A percentile compares a stretch with the other conserved stretches of the same genome.
phyloP scores from a whole-genome alignment of 2,329 filamentous ascomycete genomes.

The Aspergillus ochraceus region DNA sequence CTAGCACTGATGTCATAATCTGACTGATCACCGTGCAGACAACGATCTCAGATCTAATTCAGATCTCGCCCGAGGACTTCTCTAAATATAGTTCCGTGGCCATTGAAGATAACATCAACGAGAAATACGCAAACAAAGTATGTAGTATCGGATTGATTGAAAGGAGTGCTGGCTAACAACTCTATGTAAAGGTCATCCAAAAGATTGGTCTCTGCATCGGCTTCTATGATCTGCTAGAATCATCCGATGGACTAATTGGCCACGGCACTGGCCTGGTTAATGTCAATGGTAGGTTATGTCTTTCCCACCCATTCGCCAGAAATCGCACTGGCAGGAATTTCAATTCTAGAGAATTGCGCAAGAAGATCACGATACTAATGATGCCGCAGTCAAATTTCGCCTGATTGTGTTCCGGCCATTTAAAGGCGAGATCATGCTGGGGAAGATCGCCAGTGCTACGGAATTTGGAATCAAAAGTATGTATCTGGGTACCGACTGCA shows the following conservation, averaged over 20 bases:
- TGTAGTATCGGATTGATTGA: not conserved
- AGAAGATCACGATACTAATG: not conserved
- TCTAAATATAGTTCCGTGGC: constrained; percentile 75
- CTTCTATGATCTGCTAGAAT: constrained; percentile 84
- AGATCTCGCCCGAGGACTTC: constrained; percentile 88
- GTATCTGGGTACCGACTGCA: constrained; percentile 22
- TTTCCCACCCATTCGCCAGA: not conserved
- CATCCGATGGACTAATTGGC: constrained; percentile 90
- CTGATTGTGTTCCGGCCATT: constrained; percentile 94
- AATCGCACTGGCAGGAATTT: not conserved
- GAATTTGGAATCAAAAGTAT: constrained; percentile 70
- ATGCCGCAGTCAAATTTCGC: constrained; percentile 75
- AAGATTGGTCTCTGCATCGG: constrained; percentile 92
- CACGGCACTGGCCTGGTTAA: constrained; percentile 91
- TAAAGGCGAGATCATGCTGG: constrained; percentile 87
- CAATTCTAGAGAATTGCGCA: not conserved
- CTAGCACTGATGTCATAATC: not conserved
- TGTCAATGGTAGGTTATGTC: constrained; percentile 70
- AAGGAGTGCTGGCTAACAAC: not conserved
- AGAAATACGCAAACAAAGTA: constrained; percentile 93
- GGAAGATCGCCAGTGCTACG: constrained; percentile 74
- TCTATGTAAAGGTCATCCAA: constrained; percentile 69
- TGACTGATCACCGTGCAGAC: constrained; percentile 57
- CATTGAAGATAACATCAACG: constrained; percentile 95
- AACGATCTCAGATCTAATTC: constrained; percentile 89